These are phyloP conservation scores for Ganoderma meredithae DNA, from an alignment of 1,284 basidiomycete genomes.

Conservation along the genomic window DNA sequence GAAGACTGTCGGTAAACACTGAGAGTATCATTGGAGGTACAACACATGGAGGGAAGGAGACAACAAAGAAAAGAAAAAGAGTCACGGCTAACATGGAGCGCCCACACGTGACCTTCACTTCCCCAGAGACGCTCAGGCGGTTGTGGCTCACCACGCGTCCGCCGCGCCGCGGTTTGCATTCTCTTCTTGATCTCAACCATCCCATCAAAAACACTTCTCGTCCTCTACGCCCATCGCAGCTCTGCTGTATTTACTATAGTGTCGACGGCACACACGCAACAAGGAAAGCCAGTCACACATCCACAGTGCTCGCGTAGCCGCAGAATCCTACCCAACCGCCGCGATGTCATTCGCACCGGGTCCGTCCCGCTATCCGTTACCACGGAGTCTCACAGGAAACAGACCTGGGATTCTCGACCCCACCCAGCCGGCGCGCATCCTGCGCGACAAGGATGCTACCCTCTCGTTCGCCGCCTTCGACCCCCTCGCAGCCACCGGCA, in stretches of 20 bases:
- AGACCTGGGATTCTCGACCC: slow-evolving; percentile 67
- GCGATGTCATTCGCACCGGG: slow-evolving; percentile 31
- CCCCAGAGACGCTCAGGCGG: slow-evolving; percentile 10
- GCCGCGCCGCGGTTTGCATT: slow-evolving; percentile 13
- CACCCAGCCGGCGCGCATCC: slow-evolving; percentile 62
- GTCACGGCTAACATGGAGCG: slow-evolving; percentile 10
- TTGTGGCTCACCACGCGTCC: slow-evolving; percentile 3
- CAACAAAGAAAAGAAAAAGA: slow-evolving; percentile 2
- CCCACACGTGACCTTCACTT: slow-evolving; percentile 27
- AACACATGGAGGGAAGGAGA: not conserved
- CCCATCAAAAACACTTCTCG: not conserved
- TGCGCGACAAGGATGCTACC: slow-evolving; percentile 59
- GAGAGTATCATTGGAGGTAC: not conserved
- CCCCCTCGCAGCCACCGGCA: slow-evolving; percentile 61
- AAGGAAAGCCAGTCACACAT: not conserved
- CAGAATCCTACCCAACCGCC: slow-evolving; percentile 5
- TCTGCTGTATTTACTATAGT: not conserved
- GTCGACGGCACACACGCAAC: not conserved
- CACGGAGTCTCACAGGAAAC: slow-evolving; percentile 38
- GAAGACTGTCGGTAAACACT: not conserved
- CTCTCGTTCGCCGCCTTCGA: slow-evolving; percentile 75
- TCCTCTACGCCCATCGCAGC: not conserved
- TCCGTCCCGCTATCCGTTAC: slow-evolving; percentile 21
- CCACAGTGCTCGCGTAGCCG: not conserved
- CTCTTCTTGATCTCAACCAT: slow-evolving; percentile 7